A percentile compares a stretch with the other conserved stretches of the same genome.
Evolutionary conservation across 1,284 basidiomycete species (phyloP).

Genomic region (Pyrrhoderma noxium): DNA sequence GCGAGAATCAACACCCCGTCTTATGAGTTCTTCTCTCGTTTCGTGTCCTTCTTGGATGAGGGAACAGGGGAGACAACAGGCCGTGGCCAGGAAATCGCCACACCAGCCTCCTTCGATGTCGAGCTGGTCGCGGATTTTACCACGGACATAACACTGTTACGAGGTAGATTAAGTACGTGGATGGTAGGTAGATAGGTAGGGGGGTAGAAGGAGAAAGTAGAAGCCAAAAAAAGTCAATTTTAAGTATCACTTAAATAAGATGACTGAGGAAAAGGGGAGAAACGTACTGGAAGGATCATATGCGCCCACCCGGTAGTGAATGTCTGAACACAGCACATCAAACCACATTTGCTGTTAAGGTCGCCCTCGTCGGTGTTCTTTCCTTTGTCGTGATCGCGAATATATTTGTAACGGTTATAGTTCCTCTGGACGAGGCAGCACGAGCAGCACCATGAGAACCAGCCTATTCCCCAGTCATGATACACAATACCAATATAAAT

Average conservation of each 20-base stretch:
- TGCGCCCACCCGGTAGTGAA: neutral
- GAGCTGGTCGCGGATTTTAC: neutral
- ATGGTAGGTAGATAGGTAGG: neutral
- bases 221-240: no score
- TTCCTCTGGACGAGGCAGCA: conserved; percentile 4
- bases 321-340: neutral
- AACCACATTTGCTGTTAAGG: conserved; percentile 9
- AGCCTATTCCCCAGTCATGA: conserved; percentile 1
- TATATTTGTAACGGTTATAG: conserved; percentile 15
- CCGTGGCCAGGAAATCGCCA: neutral
- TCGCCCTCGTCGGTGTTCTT: conserved; percentile 1
- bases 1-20: neutral
- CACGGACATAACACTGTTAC: neutral
- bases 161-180: neutral
- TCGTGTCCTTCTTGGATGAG: conserved; percentile 9
- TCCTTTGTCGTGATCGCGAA: neutral
- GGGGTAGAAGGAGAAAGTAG: no score
- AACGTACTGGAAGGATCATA: conserved; percentile 5
- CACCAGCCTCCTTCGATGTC: neutral
- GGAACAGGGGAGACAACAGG: conserved; percentile 6
- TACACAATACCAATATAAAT: neutral
- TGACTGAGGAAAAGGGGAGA: no score
- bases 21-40: neutral
- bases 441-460: conserved; percentile 5
- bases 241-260: no score